A percentile compares a stretch with the other conserved stretches of the same genome.
These are phyloP conservation scores for Penicillium steckii DNA, from an alignment of 495 filamentous ascomycete genomes.

Conservation along the genomic window DNA sequence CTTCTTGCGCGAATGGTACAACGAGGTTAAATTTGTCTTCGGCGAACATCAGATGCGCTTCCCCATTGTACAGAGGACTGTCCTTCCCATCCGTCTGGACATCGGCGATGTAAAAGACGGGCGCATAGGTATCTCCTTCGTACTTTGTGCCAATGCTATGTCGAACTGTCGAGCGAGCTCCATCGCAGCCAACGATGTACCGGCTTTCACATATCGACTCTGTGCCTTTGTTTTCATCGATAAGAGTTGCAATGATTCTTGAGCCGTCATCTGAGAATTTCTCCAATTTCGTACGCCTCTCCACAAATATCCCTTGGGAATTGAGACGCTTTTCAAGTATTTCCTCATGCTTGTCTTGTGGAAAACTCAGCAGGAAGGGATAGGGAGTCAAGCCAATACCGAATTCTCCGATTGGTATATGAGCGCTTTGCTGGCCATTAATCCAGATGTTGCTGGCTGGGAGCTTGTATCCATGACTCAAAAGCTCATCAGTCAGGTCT, in stretches of 20 bases:
- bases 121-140: constrained; percentile 31
- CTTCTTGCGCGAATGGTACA: constrained; percentile 22
- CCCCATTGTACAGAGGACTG: constrained; percentile 33
- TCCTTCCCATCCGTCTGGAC: constrained; percentile 23
- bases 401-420: constrained; percentile 23
- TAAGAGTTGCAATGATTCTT: constrained; percentile 27
- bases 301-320: constrained; percentile 28
- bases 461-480: constrained; percentile 31
- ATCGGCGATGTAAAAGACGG: constrained; percentile 36
- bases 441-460: constrained; percentile 39
- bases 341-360: constrained; percentile 38
- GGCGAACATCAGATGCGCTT: constrained; percentile 30
- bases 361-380: constrained; percentile 28
- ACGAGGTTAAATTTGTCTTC: constrained; percentile 28
- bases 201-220: constrained; percentile 25
- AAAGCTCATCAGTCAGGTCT: constrained; percentile 32
- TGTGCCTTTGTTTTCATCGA: constrained; percentile 5
- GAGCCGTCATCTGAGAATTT: constrained; percentile 24
- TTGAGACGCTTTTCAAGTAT: constrained; percentile 34
- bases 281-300: constrained; percentile 27
- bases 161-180: constrained; percentile 34
- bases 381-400: constrained; percentile 34
- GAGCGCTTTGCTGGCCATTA: constrained; percentile 19
- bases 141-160: constrained; percentile 25
- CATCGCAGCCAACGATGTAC: constrained; percentile 39